phyloP scores from a whole-genome alignment of 306 rosid species.

The Lotus japonicus region DNA sequence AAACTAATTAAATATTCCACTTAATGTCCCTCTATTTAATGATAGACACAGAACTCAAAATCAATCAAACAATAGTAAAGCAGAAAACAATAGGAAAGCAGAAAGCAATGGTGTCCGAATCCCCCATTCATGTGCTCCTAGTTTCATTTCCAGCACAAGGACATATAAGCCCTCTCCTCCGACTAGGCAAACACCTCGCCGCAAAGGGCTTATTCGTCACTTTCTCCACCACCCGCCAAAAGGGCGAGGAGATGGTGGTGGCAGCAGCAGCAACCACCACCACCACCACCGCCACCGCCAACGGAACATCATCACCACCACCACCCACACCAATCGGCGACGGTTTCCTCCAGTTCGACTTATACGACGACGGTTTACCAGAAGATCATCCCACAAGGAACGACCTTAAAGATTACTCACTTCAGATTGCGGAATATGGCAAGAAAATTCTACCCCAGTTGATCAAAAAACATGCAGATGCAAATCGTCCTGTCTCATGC shows the following conservation, averaged over 20 bases:
- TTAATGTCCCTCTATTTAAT: too few species aligned
- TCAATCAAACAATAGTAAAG: too few species aligned
- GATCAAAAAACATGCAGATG: slow-evolving; percentile 22
- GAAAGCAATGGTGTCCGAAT: slow-evolving; percentile 5
- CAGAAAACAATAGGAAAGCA: background rate
- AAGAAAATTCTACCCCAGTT: slow-evolving; percentile 9
- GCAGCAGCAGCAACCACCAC: background rate
- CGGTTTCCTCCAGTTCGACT: slow-evolving; percentile 40
- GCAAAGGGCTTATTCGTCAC: slow-evolving; percentile 45
- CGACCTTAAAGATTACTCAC: background rate
- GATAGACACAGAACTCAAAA: too few species aligned
- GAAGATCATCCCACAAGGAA: slow-evolving; percentile 17
- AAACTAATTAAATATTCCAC: too few species aligned
- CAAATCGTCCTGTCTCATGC: slow-evolving; percentile 32
- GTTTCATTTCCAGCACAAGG: slow-evolving; percentile 56
- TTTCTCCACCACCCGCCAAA: slow-evolving; percentile 25
- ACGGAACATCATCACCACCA: background rate
- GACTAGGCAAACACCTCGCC: slow-evolving; percentile 47
- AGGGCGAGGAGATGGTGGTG: slow-evolving; percentile 23
- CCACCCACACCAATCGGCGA: slow-evolving; percentile 23
- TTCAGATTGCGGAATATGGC: slow-evolving; percentile 30
- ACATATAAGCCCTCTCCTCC: slow-evolving; percentile 42
- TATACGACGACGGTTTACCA: slow-evolving; percentile 39
- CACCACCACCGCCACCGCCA: slow-evolving; percentile 4
- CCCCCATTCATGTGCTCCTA: slow-evolving; percentile 31